Evolutionary conservation across 257 asterid genomes (phyloP), one percentile per base, ranked within the genome.

Genomic region (Solanum clarkiae): DNA sequence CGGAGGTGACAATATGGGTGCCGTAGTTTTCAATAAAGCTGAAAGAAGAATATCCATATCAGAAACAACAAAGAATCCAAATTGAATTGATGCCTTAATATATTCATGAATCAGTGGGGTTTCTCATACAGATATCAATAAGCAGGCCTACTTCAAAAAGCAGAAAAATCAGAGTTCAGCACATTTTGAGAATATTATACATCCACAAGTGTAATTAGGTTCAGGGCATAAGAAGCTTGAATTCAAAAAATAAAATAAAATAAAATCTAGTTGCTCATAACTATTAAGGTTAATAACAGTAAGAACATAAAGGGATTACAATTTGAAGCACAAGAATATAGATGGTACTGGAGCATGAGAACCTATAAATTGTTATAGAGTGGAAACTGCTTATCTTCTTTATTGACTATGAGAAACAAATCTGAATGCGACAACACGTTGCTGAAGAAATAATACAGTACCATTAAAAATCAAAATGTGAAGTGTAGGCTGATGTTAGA

Each of bases 11-110:
- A 49, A 97, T 93, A 85, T 97, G 99, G 80, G 99, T 97, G 81
- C 99, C 99, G 45, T 93, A 97, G 89, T 92, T 97, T 84, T 97
- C 99, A 26, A 97, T 97, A 85, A 97, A 97, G 92, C 99, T 97
- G 99, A 85, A 86, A 91, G 68, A 86, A 68, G 80, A 87, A 84
- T 72, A 79, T 59, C 79, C 55, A 84, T 16, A 85, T 88, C 71
- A 91, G 89, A 84, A 84, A 54, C 45, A 40, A 11, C 44, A 6
- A 71, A 53, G 69, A 24, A 51, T 77, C 8, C 17, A 24, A 77
- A 51, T 15, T 77, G 24, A 70, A 70, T 70, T 40, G 42, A 77
- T 51, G 24, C 47, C 16, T 51, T 51, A 53, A 75, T 49, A 15
- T 77, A 15, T 47, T 1, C 60, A 22, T 22, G 42, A 59, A 47